Evolutionary conservation across 305 asterid species (phyloP).

Genomic region (Rubia occidens): DNA sequence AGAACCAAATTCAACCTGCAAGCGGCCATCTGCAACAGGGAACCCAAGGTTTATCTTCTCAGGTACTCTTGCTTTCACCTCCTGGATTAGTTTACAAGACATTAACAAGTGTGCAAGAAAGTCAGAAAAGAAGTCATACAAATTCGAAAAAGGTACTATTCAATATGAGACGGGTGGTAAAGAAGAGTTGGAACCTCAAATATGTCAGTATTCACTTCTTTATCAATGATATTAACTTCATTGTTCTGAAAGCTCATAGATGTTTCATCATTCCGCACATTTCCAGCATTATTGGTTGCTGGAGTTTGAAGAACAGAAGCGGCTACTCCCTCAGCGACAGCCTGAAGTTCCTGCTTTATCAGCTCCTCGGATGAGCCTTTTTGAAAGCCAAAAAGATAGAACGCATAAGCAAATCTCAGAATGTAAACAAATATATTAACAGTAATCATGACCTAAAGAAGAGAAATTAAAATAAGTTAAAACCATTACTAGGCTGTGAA

Average conservation of each 20-base stretch:
- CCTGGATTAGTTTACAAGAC: constrained; percentile 38
- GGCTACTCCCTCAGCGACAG: constrained; percentile 92
- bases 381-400: constrained; percentile 11
- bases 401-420: constrained; percentile 4
- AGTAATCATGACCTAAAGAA: neutral
- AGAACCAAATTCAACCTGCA: constrained; percentile 48
- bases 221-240: constrained; percentile 35
- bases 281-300: constrained; percentile 32
- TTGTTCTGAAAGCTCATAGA: constrained; percentile 33
- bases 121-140: constrained; percentile 16
- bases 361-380: constrained; percentile 71
- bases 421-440: neutral
- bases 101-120: constrained; percentile 18
- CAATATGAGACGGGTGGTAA: constrained; percentile 6
- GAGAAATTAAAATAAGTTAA: constrained; percentile 11
- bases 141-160: neutral
- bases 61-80: constrained; percentile 42
- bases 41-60: constrained; percentile 59
- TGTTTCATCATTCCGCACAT: constrained; percentile 35
- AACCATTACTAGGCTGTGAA: constrained; percentile 47
- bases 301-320: constrained; percentile 80
- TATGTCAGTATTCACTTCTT: constrained; percentile 34
- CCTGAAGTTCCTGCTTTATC: constrained; percentile 85
- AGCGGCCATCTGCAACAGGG: constrained; percentile 58
- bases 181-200: constrained; percentile 45